Evolutionary conservation across 345 rosid species (phyloP).

Genomic region (Arabis hirsuta): DNA sequence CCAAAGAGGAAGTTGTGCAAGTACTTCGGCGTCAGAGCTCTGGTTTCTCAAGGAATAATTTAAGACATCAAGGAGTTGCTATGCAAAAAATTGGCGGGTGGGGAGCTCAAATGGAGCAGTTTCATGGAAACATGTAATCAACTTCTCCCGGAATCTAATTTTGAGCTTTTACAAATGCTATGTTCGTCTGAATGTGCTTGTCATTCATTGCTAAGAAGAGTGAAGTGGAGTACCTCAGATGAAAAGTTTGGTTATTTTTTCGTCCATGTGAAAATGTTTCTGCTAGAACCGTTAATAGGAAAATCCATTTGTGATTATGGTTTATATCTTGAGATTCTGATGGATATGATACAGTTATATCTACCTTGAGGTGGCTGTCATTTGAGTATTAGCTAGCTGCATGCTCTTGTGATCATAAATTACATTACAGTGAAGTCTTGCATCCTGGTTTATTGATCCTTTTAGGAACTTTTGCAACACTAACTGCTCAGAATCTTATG

Average conservation of each 20-base stretch:
- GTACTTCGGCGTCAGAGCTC: slow-evolving; percentile 90
- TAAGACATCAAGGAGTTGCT: slow-evolving; percentile 83
- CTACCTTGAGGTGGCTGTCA: slow-evolving; percentile 50
- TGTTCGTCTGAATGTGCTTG: slow-evolving; percentile 16
- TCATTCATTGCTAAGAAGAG: slow-evolving; percentile 14
- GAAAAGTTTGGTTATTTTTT: slow-evolving; percentile 7
- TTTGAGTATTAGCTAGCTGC: slow-evolving; percentile 32
- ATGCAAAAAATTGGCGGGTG: slow-evolving; percentile 88
- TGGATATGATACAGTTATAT: slow-evolving; percentile 3
- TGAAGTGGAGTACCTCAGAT: slow-evolving; percentile 26
- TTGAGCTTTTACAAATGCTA: slow-evolving; percentile 5
- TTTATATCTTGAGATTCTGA: slow-evolving; percentile 14
- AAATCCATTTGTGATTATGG: slow-evolving; percentile 3
- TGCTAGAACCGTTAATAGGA: slow-evolving; percentile 61
- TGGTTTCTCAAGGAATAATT: slow-evolving; percentile 90
- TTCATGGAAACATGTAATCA: slow-evolving; percentile 85
- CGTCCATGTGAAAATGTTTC: slow-evolving; percentile 47
- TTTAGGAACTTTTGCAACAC: slow-evolving; percentile 17
- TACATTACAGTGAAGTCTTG: slow-evolving; percentile 11
- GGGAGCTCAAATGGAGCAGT: slow-evolving; percentile 91
- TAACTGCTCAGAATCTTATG: slow-evolving; percentile 55
- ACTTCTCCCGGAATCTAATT: slow-evolving; percentile 29
- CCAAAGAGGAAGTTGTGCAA: slow-evolving; percentile 92
- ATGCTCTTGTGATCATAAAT: slow-evolving; percentile 10
- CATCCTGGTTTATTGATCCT: slow-evolving; percentile 52